A percentile compares a stretch with the other conserved stretches of the same genome.
Conservation (phyloP, 116 monocot genomes). For the Zostera marina region DNA sequence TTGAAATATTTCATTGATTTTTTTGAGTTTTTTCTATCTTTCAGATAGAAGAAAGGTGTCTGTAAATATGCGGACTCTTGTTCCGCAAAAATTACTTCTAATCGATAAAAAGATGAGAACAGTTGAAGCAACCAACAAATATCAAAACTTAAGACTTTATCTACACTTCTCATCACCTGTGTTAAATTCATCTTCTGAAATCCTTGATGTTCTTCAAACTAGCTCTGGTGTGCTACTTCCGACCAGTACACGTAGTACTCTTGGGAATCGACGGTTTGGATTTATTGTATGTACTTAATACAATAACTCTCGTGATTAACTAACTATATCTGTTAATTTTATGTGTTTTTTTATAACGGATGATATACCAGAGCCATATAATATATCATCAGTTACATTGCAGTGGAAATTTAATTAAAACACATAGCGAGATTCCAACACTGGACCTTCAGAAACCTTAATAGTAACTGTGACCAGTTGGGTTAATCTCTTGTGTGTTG, state of each 20-base stretch:
- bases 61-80: constrained; percentile 35
- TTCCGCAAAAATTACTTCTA: constrained; percentile 43
- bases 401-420: too few relatives aligned
- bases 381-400: too few relatives aligned
- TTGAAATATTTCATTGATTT: background rate
- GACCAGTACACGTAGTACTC: constrained; percentile 20
- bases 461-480: too few relatives aligned
- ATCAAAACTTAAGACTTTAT: constrained; percentile 46
- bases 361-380: too few relatives aligned
- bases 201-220: constrained; percentile 37
- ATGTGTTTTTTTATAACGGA: too few relatives aligned
- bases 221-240: constrained; percentile 50
- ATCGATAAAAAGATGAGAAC: constrained; percentile 53
- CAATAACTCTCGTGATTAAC: too few relatives aligned
- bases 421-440: too few relatives aligned
- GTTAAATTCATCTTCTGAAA: constrained; percentile 73
- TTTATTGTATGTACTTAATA: constrained; percentile 31
- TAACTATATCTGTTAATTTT: background rate
- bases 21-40: constrained; percentile 9
- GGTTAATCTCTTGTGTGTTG: too few relatives aligned
- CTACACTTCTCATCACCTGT: constrained; percentile 76
- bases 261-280: constrained; percentile 64
- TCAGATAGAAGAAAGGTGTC: constrained; percentile 70
- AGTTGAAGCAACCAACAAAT: constrained; percentile 64
- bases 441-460: too few relatives aligned